Conservation (phyloP, 768 basidiomycete species). For the Termitomyces sp. region DNA sequence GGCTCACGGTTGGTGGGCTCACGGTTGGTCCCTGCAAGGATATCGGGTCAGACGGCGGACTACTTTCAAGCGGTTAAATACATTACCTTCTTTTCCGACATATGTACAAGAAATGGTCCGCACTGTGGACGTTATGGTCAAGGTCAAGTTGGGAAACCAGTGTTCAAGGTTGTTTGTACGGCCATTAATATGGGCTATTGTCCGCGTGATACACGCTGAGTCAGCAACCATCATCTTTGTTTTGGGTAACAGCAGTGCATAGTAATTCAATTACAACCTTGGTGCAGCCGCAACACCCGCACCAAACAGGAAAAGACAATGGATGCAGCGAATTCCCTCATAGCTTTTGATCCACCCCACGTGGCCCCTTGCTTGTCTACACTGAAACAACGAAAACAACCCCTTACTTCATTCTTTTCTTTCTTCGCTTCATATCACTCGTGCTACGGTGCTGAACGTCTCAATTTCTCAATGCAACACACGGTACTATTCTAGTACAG, state of each 20-base stretch:
- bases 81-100: slow-evolving; percentile 13
- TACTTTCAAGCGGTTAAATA: background rate
- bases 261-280: background rate
- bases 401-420: too few species aligned
- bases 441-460: background rate
- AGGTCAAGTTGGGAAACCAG: background rate
- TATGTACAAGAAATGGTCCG: background rate
- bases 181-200: background rate
- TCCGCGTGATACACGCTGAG: slow-evolving; percentile 11
- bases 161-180: background rate
- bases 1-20: slow-evolving; percentile 25
- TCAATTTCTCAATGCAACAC: too few species aligned
- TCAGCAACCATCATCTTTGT: slow-evolving; percentile 1
- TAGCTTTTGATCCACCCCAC: background rate
- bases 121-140: background rate
- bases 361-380: too few species aligned
- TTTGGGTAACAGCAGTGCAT: background rate
- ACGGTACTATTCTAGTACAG: too few species aligned
- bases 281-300: background rate
- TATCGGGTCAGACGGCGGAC: background rate
- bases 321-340: background rate
- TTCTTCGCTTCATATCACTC: background rate
- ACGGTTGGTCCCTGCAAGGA: slow-evolving; percentile 20
- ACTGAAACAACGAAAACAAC: too few species aligned
- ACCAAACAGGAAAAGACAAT: background rate